phyloP scores from a whole-genome alignment of 495 filamentous ascomycete genomes.

The Xylaria cubensis region DNA sequence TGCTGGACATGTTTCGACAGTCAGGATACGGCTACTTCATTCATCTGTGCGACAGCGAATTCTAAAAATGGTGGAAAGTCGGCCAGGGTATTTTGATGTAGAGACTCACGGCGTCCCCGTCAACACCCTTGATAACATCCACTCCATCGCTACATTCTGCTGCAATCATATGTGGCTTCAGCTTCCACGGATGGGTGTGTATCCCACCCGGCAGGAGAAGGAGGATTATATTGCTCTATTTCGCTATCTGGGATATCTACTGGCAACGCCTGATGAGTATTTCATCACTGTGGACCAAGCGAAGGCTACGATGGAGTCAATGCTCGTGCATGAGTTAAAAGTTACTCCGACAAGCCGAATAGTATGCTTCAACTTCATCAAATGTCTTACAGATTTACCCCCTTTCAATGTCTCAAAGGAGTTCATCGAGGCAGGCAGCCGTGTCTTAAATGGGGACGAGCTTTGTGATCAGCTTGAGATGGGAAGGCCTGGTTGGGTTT shows the following conservation, averaged over 20 bases:
- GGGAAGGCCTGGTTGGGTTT: background rate
- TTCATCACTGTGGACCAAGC: constrained; percentile 60
- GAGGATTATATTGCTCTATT: constrained; percentile 72
- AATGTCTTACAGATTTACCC: constrained; percentile 63
- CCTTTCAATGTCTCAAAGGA: constrained; percentile 64
- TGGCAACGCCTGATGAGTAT: constrained; percentile 65
- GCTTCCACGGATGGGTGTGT: constrained; percentile 71
- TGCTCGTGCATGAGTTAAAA: constrained; percentile 64
- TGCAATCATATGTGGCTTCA: constrained; percentile 68
- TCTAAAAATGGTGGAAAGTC: constrained; percentile 56
- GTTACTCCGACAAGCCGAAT: constrained; percentile 64
- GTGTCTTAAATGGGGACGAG: background rate
- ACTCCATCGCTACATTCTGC: constrained; percentile 68
- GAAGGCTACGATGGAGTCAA: constrained; percentile 65
- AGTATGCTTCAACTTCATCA: constrained; percentile 71
- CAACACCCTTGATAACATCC: constrained; percentile 71
- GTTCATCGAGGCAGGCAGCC: background rate
- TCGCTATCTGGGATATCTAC: constrained; percentile 69
- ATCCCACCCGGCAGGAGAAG: constrained; percentile 64
- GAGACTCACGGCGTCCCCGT: constrained; percentile 66
- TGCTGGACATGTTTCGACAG: constrained; percentile 65
- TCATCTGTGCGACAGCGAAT: constrained; percentile 68
- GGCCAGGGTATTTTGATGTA: constrained; percentile 67
- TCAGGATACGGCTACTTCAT: constrained; percentile 72
- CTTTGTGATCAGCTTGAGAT: background rate